Evolutionary conservation across 2,329 filamentous ascomycete genomes (phyloP).

Genomic region (Ceratocystiopsis minuta): DNA sequence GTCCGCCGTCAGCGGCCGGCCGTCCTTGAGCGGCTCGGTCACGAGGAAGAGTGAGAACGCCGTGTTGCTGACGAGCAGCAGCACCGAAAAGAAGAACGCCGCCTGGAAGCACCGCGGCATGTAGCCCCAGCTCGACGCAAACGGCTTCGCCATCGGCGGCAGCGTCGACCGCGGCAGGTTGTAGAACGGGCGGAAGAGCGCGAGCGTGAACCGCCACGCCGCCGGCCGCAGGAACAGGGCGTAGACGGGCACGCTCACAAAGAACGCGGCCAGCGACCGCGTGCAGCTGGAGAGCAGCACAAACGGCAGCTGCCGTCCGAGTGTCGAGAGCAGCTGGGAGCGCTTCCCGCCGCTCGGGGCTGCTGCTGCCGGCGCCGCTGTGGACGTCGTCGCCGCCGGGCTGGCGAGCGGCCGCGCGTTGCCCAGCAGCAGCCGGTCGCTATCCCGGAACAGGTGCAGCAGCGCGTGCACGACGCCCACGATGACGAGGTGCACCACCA

Average conservation of each 20-base stretch:
- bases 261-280: slow-evolving; percentile 21
- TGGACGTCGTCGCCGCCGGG: too few species aligned
- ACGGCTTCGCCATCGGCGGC: slow-evolving; percentile 38
- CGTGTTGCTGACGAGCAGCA: slow-evolving; percentile 63
- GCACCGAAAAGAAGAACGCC: slow-evolving; percentile 45
- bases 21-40: slow-evolving; percentile 66
- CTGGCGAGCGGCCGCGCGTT: slow-evolving; percentile 12
- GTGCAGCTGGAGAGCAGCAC: slow-evolving; percentile 22
- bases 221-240: slow-evolving; percentile 39
- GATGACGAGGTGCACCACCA: slow-evolving; percentile 51
- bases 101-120: slow-evolving; percentile 39
- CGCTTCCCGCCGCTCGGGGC: neutral
- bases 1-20: slow-evolving; percentile 64
- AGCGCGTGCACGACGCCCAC: slow-evolving; percentile 53
- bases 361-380: neutral
- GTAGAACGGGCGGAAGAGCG: slow-evolving; percentile 54
- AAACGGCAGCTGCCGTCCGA: slow-evolving; percentile 21
- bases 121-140: slow-evolving; percentile 29
- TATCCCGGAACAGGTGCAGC: slow-evolving; percentile 53
- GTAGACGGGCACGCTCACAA: slow-evolving; percentile 40
- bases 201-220: slow-evolving; percentile 53
- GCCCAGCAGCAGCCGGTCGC: slow-evolving; percentile 45
- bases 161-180: slow-evolving; percentile 56
- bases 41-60: slow-evolving; percentile 68
- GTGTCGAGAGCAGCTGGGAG: slow-evolving; percentile 7